These are phyloP conservation scores for Paramecium biaurelia DNA, from an alignment of 73 alveolate species.

Conservation along the genomic window DNA sequence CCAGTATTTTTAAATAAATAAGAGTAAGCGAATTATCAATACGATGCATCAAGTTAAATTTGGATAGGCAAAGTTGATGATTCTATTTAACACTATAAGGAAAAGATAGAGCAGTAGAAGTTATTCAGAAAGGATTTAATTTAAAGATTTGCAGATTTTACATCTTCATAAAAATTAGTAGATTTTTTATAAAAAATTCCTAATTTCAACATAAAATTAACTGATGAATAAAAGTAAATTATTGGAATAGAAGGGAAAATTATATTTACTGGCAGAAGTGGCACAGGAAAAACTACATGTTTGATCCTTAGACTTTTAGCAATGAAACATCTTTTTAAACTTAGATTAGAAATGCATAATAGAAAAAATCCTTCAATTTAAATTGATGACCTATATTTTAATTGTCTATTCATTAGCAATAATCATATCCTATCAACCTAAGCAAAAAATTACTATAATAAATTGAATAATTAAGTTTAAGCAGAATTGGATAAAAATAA, in stretches of 20 bases:
- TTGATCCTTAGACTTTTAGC: conserved; percentile 78
- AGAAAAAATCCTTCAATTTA: background rate
- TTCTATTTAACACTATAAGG: background rate
- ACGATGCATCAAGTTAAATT: background rate
- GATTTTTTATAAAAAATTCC: conserved; percentile 61
- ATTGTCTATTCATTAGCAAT: conserved; percentile 76
- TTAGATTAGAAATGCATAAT: background rate
- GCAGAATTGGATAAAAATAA: conserved; percentile 64
- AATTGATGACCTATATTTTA: background rate
- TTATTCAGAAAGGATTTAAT: background rate
- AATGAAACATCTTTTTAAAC: conserved; percentile 69
- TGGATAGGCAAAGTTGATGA: background rate
- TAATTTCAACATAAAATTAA: conserved; percentile 63
- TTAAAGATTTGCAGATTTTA: conserved; percentile 42
- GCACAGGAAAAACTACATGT: conserved; percentile 92
- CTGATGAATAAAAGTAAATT: conserved; percentile 69
- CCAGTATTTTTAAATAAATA: background rate
- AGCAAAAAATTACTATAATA: conserved; percentile 78
- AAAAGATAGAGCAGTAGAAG: background rate
- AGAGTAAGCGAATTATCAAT: background rate
- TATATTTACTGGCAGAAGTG: conserved; percentile 85
- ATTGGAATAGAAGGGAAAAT: conserved; percentile 71
- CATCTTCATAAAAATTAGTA: conserved; percentile 60
- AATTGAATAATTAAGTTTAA: conserved; percentile 63
- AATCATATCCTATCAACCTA: conserved; percentile 82